Conservation (phyloP, 2,329 filamentous ascomycete genomes). For the Rutstroemia sp. region DNA sequence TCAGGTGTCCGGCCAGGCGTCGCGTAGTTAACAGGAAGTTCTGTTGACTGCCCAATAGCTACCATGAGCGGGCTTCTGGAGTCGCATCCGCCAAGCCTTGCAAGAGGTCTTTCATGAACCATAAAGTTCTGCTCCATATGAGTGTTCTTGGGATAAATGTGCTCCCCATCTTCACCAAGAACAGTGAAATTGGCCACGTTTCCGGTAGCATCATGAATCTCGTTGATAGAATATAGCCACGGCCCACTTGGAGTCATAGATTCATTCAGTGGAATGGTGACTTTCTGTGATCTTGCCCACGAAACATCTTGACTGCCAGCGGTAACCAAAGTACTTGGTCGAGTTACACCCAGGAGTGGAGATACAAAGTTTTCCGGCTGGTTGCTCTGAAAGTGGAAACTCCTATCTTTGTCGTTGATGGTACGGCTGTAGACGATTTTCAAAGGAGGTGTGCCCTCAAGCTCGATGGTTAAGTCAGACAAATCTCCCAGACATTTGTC, state of each 20-base stretch:
- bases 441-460: conserved; percentile 82
- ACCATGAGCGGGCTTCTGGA: conserved; percentile 74
- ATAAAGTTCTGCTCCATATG: conserved; percentile 69
- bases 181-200: conserved; percentile 73
- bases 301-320: conserved; percentile 59
- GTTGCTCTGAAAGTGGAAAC: conserved; percentile 86
- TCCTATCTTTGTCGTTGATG: conserved; percentile 75
- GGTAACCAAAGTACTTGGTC: conserved; percentile 48
- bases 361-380: conserved; percentile 82
- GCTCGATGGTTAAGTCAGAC: conserved; percentile 75
- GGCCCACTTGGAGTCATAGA: conserved; percentile 70
- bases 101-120: conserved; percentile 78
- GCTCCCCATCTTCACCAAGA: conserved; percentile 60
- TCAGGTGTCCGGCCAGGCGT: conserved; percentile 50
- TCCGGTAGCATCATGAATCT: conserved; percentile 84
- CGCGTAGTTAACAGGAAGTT: conserved; percentile 65
- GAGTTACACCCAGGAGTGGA: conserved; percentile 58
- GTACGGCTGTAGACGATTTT: conserved; percentile 88
- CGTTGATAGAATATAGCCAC: conserved; percentile 87
- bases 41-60: conserved; percentile 61
- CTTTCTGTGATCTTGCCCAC: conserved; percentile 71
- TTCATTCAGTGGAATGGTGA: conserved; percentile 83
- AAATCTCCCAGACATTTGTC: conserved; percentile 81
- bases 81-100: conserved; percentile 68
- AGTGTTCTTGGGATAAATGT: conserved; percentile 47